A percentile compares a stretch with the other conserved stretches of the same genome.
Evolutionary conservation across 2,329 filamentous ascomycete genomes (phyloP).

Genomic region (Botrytis deweyae): DNA sequence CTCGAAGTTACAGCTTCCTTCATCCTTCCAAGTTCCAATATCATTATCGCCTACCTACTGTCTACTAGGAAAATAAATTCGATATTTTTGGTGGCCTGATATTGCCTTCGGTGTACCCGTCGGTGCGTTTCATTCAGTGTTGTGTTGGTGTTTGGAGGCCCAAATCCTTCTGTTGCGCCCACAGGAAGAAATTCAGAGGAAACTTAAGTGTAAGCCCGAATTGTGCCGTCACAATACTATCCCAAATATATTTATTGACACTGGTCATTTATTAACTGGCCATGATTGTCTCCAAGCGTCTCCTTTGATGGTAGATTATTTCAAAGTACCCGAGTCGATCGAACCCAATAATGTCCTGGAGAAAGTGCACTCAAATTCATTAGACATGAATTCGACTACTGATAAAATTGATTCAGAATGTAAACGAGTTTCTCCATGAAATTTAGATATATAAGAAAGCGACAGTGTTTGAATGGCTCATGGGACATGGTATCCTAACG

Average conservation of each 20-base stretch:
- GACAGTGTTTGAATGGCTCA: not conserved
- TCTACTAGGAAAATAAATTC: not conserved
- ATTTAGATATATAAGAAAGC: not conserved
- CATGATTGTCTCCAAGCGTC: not conserved
- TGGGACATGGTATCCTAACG: not conserved
- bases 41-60: not conserved
- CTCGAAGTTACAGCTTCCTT: not conserved
- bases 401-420: rapidly evolving
- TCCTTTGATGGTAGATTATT: not conserved
- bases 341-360: too few species aligned
- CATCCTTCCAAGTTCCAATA: not conserved
- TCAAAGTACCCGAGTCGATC: not conserved
- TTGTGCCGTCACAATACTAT: not conserved
- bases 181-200: not conserved
- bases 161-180: not conserved
- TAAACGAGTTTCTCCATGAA: not conserved
- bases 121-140: not conserved
- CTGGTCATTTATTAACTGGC: not conserved
- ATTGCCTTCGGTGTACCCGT: not conserved
- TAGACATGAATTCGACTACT: not conserved
- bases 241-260: not conserved
- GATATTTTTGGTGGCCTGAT: not conserved
- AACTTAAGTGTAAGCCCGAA: not conserved
- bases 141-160: slow-evolving; percentile 3
- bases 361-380: too few species aligned